Evolutionary conservation across 2,329 filamentous ascomycete species (phyloP), one percentile per base, ranked within the genome.

Genomic region (Fusarium piperis): DNA sequence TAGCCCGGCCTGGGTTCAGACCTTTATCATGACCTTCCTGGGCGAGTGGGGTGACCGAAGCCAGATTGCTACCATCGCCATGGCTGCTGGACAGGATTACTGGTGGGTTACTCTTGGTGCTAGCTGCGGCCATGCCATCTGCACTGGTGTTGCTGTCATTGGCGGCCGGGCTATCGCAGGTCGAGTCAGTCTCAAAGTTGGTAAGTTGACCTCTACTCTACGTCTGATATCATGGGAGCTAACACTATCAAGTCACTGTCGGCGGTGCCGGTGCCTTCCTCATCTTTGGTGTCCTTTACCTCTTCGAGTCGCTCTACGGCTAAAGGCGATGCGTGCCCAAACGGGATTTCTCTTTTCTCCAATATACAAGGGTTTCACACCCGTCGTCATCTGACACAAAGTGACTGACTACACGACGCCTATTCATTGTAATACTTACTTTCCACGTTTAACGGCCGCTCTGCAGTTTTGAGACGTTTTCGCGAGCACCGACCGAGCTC

Each of bases 11-110:
- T 99, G 96, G 96, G 96, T 99, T 15, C 95, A 98, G 83, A 99
- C 96, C 0, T 99, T 99, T 79, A 90, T 97, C 76, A 99, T 99
- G 96, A 99, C 96, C 3, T 99, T 99, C 83, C 84, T 99, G 32
- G 96, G 96, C 41, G 96, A 99, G 81, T 99, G 96, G 96, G 96
- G 96, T 64, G 96, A 99, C 78, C 91, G 96, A 74, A 97, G 94
- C 80, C 96, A 99, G 84, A 98, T 99, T 77, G 96, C 96, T 23
- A 99, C 96, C 0, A 97, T 99, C 79, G 96, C 96, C 60, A 99
- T 99, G 96, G 96, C 96, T 56, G 95, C 96, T 35, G 96, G 96
- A 20, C 94, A 97, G 81, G 96, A 99, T 80, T 99, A 98, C 82
- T 98, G 95, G 95, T 98, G 94, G 93, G 96, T 99, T 36, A 98